phyloP scores from a whole-genome alignment of 2,329 filamentous ascomycete genomes.

The Venturia asperata region DNA sequence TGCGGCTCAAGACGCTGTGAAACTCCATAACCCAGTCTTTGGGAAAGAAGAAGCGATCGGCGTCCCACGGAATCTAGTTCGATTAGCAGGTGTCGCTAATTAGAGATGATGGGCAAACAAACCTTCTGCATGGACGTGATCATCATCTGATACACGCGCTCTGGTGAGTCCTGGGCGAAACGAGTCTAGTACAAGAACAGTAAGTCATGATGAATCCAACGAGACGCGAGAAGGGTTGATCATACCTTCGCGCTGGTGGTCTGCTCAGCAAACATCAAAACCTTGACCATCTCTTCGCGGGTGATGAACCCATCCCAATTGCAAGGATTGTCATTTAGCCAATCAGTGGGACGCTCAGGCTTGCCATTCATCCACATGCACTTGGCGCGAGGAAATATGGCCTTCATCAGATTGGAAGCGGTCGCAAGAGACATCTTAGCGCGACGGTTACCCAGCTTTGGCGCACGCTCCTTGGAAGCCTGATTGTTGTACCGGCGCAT shows the following conservation, averaged over 20 bases:
- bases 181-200: not conserved
- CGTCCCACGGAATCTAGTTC: slow-evolving; percentile 8
- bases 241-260: slow-evolving; percentile 10
- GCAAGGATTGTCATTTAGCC: slow-evolving; percentile 35
- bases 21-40: slow-evolving; percentile 7
- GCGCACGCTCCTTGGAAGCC: not conserved
- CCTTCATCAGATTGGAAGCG: slow-evolving; percentile 44
- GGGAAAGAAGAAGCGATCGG: slow-evolving; percentile 14
- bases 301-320: slow-evolving; percentile 46
- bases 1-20: slow-evolving; percentile 1
- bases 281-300: slow-evolving; percentile 41
- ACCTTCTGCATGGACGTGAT: slow-evolving; percentile 14
- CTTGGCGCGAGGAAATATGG: slow-evolving; percentile 47
- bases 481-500: slow-evolving; percentile 8
- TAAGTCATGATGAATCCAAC: not conserved
- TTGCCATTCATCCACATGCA: slow-evolving; percentile 39
- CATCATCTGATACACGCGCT: slow-evolving; percentile 13
- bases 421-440: slow-evolving; percentile 38
- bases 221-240: no score
- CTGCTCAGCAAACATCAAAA: slow-evolving; percentile 7
- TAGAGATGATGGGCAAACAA: not conserved
- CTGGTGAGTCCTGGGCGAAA: not conserved
- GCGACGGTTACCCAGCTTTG: slow-evolving; percentile 9
- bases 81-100: not conserved
- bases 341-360: slow-evolving; percentile 30